phyloP scores from a whole-genome alignment of 169 alveolate genomes.

The Eimeria maxima region DNA sequence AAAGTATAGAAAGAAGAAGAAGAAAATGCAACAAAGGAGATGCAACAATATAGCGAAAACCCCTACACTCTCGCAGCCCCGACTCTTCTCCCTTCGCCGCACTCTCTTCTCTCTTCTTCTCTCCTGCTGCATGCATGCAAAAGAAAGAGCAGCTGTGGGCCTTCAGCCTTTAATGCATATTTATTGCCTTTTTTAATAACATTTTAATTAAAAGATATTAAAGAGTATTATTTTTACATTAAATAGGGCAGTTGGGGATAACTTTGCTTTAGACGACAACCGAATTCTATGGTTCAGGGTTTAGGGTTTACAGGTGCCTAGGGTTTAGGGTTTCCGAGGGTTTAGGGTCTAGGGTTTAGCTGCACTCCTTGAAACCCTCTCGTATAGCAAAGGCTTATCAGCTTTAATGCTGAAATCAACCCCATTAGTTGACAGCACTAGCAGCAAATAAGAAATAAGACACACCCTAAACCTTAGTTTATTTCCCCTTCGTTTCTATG shows the following conservation, averaged over 20 bases:
- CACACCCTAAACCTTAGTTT: too few species aligned
- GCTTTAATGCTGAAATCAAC: too few species aligned
- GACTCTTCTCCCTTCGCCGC: background rate
- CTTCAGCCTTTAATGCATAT: background rate
- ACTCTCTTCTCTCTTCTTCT: background rate
- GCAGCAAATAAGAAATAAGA: too few species aligned
- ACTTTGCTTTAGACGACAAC: too few species aligned
- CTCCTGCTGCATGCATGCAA: slow-evolving; percentile 17
- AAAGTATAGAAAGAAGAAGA: background rate
- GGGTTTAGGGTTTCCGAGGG: background rate
- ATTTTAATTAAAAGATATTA: background rate
- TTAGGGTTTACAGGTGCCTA: background rate
- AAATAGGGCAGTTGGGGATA: background rate
- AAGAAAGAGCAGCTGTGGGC: background rate
- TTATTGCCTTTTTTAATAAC: background rate
- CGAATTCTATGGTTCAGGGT: too few species aligned
- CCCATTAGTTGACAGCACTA: too few species aligned
- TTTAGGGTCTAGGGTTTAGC: background rate
- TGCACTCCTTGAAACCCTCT: too few species aligned
- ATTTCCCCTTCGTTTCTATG: too few species aligned
- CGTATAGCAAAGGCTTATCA: too few species aligned
- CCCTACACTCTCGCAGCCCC: background rate
- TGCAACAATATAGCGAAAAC: background rate
- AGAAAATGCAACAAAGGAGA: background rate
- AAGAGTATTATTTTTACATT: background rate